These are phyloP conservation scores for Didymella pinodella DNA, from an alignment of 2,329 filamentous ascomycete genomes.

Conservation along the genomic window DNA sequence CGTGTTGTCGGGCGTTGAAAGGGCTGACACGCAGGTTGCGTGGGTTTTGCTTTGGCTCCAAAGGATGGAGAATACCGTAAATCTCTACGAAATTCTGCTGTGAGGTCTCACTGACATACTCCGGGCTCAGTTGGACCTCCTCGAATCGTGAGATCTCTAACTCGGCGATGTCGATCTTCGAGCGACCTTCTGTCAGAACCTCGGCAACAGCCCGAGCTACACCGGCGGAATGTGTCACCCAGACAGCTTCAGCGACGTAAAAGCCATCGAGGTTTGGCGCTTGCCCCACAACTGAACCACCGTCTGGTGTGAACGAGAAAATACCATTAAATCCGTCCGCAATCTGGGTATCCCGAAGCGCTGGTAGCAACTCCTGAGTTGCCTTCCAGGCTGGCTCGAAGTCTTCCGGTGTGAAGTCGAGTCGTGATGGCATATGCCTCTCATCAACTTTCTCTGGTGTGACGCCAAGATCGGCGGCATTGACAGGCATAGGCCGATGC, in stretches of 20 bases:
- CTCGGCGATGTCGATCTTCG: constrained; percentile 64
- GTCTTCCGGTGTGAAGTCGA: constrained; percentile 66
- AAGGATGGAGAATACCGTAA: constrained; percentile 70
- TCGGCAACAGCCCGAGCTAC: constrained; percentile 68
- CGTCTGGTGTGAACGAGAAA: constrained; percentile 72
- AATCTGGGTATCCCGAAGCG: constrained; percentile 60
- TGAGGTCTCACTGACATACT: constrained; percentile 66
- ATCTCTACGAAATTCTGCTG: constrained; percentile 70
- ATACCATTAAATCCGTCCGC: constrained; percentile 71
- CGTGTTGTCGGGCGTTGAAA: constrained; percentile 62
- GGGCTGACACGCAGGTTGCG: constrained; percentile 67
- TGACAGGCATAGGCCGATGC: constrained; percentile 68
- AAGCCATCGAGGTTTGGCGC: constrained; percentile 67
- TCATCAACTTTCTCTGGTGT: constrained; percentile 65
- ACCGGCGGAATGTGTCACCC: constrained; percentile 72
- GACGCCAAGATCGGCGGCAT: constrained; percentile 61
- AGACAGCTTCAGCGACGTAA: constrained; percentile 70
- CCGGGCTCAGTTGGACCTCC: constrained; percentile 63
- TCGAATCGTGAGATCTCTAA: constrained; percentile 69
- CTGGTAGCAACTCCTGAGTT: constrained; percentile 63
- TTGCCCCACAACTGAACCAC: constrained; percentile 66
- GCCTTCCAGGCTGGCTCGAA: constrained; percentile 68
- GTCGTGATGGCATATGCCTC: constrained; percentile 69
- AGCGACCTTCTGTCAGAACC: constrained; percentile 64
- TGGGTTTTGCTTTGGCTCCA: constrained; percentile 65